phyloP scores from a whole-genome alignment of 202 grass and related monocot species.

The Brachypodium distachyon region DNA sequence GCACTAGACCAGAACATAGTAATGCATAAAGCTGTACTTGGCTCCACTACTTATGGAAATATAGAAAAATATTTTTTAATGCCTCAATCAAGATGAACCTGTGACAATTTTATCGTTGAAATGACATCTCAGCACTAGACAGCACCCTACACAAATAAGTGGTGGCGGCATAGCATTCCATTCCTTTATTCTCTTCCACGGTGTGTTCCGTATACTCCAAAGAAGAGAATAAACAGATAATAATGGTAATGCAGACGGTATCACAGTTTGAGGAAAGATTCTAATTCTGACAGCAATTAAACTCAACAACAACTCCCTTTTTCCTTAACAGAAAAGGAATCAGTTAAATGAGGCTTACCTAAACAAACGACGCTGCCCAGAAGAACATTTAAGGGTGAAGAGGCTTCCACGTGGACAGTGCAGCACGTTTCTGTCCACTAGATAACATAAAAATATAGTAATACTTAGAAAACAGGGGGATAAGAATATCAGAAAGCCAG shows the following conservation, averaged over 20 bases:
- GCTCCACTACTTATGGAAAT: constrained; percentile 44
- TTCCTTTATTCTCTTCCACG: constrained; percentile 43
- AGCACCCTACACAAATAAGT: constrained; percentile 22
- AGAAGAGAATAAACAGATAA: constrained; percentile 31
- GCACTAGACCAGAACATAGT: constrained; percentile 22
- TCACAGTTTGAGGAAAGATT: constrained; percentile 33
- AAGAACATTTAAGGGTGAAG: constrained; percentile 20
- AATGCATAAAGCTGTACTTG: constrained; percentile 32
- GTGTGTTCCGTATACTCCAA: constrained; percentile 14
- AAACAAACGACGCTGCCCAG: constrained; percentile 23
- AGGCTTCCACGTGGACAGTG: constrained; percentile 21
- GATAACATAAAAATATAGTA: background rate
- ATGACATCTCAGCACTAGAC: constrained; percentile 31
- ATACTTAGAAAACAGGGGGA: background rate
- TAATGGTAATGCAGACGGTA: constrained; percentile 21
- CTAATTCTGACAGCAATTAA: constrained; percentile 30
- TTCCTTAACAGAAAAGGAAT: constrained; percentile 40
- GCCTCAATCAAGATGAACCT: constrained; percentile 18
- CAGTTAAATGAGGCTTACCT: constrained; percentile 2
- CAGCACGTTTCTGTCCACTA: constrained; percentile 5
- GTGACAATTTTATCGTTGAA: constrained; percentile 9
- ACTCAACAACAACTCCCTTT: constrained; percentile 19
- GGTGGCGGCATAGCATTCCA: constrained; percentile 22
- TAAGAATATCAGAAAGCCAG: constrained; percentile 23
- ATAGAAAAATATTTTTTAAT: constrained; percentile 26